Evolutionary conservation across 768 basidiomycete species (phyloP).

Genomic region (Arthromyces matolae): DNA sequence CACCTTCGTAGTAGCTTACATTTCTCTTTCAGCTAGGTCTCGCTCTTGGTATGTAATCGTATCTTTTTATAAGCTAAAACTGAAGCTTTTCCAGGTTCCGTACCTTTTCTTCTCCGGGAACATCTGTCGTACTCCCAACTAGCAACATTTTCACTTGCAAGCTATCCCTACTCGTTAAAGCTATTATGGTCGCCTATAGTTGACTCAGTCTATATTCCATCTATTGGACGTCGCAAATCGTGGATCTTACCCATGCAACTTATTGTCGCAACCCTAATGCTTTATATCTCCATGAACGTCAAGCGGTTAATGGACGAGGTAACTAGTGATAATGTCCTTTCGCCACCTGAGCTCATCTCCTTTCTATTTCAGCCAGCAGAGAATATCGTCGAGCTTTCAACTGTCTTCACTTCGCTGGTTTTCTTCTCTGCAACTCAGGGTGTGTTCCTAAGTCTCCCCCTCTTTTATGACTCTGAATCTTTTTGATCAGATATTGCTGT

Average conservation of each 20-base stretch:
- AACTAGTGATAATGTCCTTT: conserved; percentile 16
- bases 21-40: conserved; percentile 62
- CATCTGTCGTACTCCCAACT: conserved; percentile 97
- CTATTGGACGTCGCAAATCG: conserved; percentile 90
- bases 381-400: conserved; percentile 73
- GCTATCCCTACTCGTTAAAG: conserved; percentile 96
- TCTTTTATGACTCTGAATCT: conserved; percentile 15
- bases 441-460: conserved; percentile 25
- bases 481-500: conserved; percentile 84
- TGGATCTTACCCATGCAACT: conserved; percentile 99
- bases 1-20: conserved; percentile 10
- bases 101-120: conserved; percentile 93
- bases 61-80: too few species aligned
- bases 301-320: conserved; percentile 79
- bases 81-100: conserved; percentile 72
- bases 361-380: conserved; percentile 81
- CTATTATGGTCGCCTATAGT: conserved; percentile 97
- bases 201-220: conserved; percentile 80
- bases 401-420: conserved; percentile 85
- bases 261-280: conserved; percentile 80
- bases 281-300: conserved; percentile 71
- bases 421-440: conserved; percentile 97
- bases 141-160: conserved; percentile 87
- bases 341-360: conserved; percentile 3
- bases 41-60: conserved; percentile 74